Evolutionary conservation across 2,329 filamentous ascomycete genomes (phyloP).

Genomic region (Lecanicillium sp.): DNA sequence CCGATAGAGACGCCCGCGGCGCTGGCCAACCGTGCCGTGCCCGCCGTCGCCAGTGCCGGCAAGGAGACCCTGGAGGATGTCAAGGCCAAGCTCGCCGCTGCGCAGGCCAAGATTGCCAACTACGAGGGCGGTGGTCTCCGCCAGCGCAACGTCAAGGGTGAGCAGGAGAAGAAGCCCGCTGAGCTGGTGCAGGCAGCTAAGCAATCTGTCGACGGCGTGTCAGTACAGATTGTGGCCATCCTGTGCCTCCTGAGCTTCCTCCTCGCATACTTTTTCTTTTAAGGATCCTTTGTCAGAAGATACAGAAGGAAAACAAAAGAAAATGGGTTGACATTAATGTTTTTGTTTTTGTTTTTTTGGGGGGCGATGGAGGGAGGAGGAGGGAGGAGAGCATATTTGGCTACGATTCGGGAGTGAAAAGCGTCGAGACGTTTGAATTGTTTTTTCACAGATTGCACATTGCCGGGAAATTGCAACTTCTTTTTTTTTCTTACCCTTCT

Average conservation of each 20-base stretch:
- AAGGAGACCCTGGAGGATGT: constrained; percentile 52
- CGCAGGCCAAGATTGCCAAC: constrained; percentile 64
- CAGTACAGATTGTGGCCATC: constrained; percentile 75
- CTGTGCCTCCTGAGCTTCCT: constrained; percentile 88
- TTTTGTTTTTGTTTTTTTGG: not conserved
- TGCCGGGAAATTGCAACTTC: not conserved
- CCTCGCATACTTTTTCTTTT: constrained; percentile 95
- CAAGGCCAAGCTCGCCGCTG: constrained; percentile 66
- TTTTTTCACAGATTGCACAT: not conserved
- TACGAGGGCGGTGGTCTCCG: constrained; percentile 69
- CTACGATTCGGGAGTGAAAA: too few relatives aligned
- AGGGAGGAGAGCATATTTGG: not conserved
- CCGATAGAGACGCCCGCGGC: constrained; percentile 15
- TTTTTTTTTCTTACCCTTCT: not conserved
- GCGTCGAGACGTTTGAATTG: too few relatives aligned
- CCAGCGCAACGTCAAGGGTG: constrained; percentile 64
- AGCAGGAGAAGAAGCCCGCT: constrained; percentile 44
- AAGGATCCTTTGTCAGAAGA: constrained; percentile 32
- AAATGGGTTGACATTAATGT: not conserved
- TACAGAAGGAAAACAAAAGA: not conserved
- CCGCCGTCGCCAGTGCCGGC: constrained; percentile 40
- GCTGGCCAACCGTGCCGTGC: constrained; percentile 34
- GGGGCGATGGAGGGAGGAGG: not conserved
- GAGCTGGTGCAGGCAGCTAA: constrained; percentile 49
- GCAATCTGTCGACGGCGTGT: constrained; percentile 66